Evolutionary conservation across 2,329 filamentous ascomycete genomes (phyloP), one percentile per base, ranked within the genome.

Genomic region (Paraconiothyrium sp.): DNA sequence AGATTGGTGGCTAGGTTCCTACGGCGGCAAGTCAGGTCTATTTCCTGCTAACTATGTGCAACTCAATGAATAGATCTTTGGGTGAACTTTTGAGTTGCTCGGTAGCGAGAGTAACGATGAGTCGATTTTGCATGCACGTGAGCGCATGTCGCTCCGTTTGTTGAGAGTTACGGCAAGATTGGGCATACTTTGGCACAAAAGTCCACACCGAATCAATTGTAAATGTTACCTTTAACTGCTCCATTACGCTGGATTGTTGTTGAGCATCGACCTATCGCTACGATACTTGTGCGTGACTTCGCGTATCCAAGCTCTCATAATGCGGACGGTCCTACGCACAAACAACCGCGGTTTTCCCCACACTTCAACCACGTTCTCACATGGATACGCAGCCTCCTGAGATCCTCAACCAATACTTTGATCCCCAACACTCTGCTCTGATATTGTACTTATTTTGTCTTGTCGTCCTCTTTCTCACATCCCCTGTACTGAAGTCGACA

Each of bases 1-100:
- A 68, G 95, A 99, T 76, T 99, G 95, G 95, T 99, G 95, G 95
- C 91, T 94, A 72, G 95, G 95, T 61, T 89, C 92, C 72, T 96
- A 91, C 79, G 85, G 89, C 30, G 93, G 93, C 54, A 86, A 90
- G 60, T 86, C 87, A 34, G 95, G 95, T 64, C 85, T 99, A 49
- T 99, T 99, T 87, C 82, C 82, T 27, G 80, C 82, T 48, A 84
- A 84, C 68, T 85, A 85, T 61, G 83, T 84, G 44, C 75, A 81
- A 70, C 69, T 85, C 49, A 75, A 84, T 63, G 74, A 81, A 67
- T 83, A 79, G 58, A 60, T 11, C 13, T n/a, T 22, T 47, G 41
- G 10, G 7, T 47, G 16, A n/a, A 13, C 8, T 14, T 10, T n/a
- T 27, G 14, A 13, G 37, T 27, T 3, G n/a, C 11, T 20, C 11